Base-by-base conservation (phyloP, 2,329 filamentous ascomycete species). In the Eutypella sp. region DNA sequence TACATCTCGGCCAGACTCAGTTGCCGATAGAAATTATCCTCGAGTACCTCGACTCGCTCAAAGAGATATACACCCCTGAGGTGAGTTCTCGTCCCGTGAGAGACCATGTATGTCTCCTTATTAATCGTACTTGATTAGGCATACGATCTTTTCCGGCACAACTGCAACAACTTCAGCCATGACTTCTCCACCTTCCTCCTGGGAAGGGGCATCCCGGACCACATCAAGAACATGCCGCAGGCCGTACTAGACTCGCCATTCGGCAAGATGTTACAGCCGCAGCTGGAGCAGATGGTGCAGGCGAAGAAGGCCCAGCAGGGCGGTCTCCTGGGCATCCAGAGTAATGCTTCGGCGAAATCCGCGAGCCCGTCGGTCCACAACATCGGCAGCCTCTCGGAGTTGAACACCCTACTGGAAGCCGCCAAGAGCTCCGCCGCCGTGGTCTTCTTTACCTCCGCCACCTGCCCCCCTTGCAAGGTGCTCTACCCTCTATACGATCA, bases 141-240 rank as follows among this genome's bases (percentile, higher is more conserved):
- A 1, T 97, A 97, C 60, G 89, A 96, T 61, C 71, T 96, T 5
- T 96, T 79, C 64, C 88, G 71, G 57, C 90, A 96, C 67, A 99
- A 99, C 63, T 97, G 92, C 72, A 99, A 97, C 70, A 96, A 96
- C 66, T 99, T 97, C 67, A 89, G 87, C 3, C 92, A 97, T 60
- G 90, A 96, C 50, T 84, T 97, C 54, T 75, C 89, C 51, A 93
- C 88, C 66, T 97, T 97, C 52, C 73, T 97, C 0, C 73, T 96
- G 1, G 92, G 93, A 19, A 87, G 84, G 56, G 87, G 89, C 3
- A 97, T 97, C 48, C 93, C 93, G 0, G 78, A 84, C 1, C 84
- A 95, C 57, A 97, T 99, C 54, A 79, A 81, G 24, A 89, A 85
- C 54, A 83, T 97, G 62, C 92, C 92, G 0, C 78, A 90, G 58